Evolutionary conservation across 768 basidiomycete genomes (phyloP), one percentile per base, ranked within the genome.

Genomic region (Phylloporus rhodoxanthus): DNA sequence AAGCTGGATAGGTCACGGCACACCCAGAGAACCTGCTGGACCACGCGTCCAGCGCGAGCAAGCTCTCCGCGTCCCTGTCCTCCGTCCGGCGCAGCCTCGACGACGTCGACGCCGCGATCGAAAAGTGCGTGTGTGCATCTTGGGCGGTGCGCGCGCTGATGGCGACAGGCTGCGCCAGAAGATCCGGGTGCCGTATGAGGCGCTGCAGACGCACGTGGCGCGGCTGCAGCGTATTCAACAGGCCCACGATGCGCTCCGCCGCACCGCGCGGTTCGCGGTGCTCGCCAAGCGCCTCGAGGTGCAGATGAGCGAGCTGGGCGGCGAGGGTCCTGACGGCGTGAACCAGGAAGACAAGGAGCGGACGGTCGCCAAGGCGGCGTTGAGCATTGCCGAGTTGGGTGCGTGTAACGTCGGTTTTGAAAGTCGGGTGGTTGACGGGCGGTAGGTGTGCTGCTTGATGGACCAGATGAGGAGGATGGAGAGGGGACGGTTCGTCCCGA

Each of bases 371-470:
- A 94, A 94, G 67, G 94, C 95, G 2, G 95, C 94, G n/a, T 71
- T 97, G 58, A 93, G 83, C 33, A 83, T 98, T 8, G 91, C 94
- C 1, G 95, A 99, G 66, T 73, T 98, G 37, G 76, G 92, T 91
- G 53, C 57, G 85, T 71, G 25, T n/a, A 13, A 17, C 2, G 32
- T 45, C 29, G 11, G 32, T 34, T 42, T 28, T 23, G 2, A 19
- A 2, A 2, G n/a, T 17, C 3, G 40, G 13, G 43, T 30, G 48
- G 32, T 30, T 56, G 46, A 62, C 33, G 38, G 34, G 28, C 9
- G 17, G 17, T 42, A 84, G 83, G 75, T 34, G 69, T 72, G 17
- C 65, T 85, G 34, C 66, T 85, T 11, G 77, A 80, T 47, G 73
- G 75, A 8, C 67, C 74, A 14, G 63, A 61, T 29, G 55, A 49